phyloP scores from a whole-genome alignment of 1,284 basidiomycete species.

The Tylopilus orsonianus region DNA sequence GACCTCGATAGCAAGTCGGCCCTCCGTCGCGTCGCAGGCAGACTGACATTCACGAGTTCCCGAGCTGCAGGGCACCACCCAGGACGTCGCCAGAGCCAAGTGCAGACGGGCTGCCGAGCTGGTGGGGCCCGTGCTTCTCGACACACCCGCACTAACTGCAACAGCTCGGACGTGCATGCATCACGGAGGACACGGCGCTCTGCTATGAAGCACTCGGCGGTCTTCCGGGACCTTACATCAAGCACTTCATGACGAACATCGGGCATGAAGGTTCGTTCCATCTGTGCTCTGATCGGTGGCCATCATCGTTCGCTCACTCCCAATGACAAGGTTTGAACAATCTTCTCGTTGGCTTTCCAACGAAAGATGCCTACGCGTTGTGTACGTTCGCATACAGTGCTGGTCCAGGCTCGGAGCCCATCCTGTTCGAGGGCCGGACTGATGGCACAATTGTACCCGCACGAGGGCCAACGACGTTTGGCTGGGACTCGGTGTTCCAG shows the following conservation, averaged over 20 bases:
- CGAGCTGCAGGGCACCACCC: slow-evolving; percentile 91
- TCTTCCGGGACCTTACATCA: slow-evolving; percentile 97
- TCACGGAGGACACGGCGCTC: slow-evolving; percentile 96
- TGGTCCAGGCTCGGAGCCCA: slow-evolving; percentile 75
- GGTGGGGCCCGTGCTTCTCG: slow-evolving; percentile 39
- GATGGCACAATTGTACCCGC: slow-evolving; percentile 87
- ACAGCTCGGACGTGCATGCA: slow-evolving; percentile 81
- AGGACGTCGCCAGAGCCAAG: slow-evolving; percentile 89
- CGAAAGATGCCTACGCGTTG: slow-evolving; percentile 81
- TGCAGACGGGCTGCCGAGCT: slow-evolving; percentile 82
- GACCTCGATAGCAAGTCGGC: slow-evolving; percentile 64
- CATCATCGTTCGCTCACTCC: neutral
- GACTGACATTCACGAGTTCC: slow-evolving; percentile 57
- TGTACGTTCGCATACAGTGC: slow-evolving; percentile 96
- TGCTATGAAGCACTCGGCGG: slow-evolving; percentile 88
- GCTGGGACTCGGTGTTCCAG: slow-evolving; percentile 93
- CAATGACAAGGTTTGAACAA: slow-evolving; percentile 76
- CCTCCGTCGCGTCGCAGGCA: slow-evolving; percentile 1
- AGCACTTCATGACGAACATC: slow-evolving; percentile 79
- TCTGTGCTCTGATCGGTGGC: slow-evolving; percentile 29
- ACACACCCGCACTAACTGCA: neutral
- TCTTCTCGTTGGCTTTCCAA: slow-evolving; percentile 82
- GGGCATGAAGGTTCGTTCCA: slow-evolving; percentile 60
- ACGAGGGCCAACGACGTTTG: slow-evolving; percentile 76
- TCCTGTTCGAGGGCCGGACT: slow-evolving; percentile 92